Evolutionary conservation across 2,329 filamentous ascomycete genomes (phyloP).

Genomic region (Botrytis deweyae): DNA sequence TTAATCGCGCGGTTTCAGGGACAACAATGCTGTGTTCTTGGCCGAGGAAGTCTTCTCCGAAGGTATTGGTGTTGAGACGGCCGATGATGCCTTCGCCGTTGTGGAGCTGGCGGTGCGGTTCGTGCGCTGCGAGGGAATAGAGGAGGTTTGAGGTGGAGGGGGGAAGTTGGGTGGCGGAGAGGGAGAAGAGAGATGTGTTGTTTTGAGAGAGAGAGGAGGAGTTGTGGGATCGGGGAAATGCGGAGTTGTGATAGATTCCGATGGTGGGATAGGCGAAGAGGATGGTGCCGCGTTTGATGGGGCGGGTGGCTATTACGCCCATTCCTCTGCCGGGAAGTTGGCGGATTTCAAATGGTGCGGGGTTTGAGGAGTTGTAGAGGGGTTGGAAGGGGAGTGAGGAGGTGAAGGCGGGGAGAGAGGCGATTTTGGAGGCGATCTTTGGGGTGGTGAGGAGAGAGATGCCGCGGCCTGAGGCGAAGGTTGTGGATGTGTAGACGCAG

Average conservation of each 20-base stretch:
- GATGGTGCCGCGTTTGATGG: conserved; percentile 25
- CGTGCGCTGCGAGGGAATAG: conserved; percentile 24
- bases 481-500: conserved; percentile 35
- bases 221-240: conserved; percentile 14
- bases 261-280: conserved; percentile 27
- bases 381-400: neutral
- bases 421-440: conserved; percentile 28
- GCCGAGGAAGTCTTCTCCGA: conserved; percentile 26
- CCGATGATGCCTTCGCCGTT: conserved; percentile 25
- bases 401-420: conserved; percentile 29
- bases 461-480: conserved; percentile 33
- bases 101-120: neutral
- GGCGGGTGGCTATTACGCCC: conserved; percentile 29
- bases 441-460: conserved; percentile 36
- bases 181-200: conserved; percentile 19
- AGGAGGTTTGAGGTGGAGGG: conserved; percentile 16
- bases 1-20: conserved; percentile 37
- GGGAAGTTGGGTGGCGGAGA: conserved; percentile 9
- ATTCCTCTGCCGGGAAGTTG: conserved; percentile 27
- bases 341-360: conserved; percentile 23
- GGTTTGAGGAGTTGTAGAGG: neutral
- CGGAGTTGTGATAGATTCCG: conserved; percentile 28
- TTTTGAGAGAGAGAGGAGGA: neutral
- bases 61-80: conserved; percentile 31
- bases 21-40: conserved; percentile 23